These are phyloP conservation scores for Cicer yamashitae DNA, from an alignment of 306 rosid species.

Conservation along the genomic window DNA sequence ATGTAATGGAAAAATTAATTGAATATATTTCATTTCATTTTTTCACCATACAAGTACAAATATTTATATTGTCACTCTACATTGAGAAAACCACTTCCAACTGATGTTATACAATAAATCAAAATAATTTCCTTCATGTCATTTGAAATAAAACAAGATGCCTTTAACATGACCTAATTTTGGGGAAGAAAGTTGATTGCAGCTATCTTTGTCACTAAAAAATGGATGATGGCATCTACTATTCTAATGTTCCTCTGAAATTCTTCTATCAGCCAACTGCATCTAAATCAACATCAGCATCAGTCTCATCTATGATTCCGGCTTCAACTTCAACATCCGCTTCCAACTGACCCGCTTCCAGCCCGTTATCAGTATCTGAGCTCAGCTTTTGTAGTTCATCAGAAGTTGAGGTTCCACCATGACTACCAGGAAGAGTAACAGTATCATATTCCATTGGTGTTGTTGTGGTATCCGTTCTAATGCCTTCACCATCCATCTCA, in stretches of 20 bases:
- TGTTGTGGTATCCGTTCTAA: conserved; percentile 58
- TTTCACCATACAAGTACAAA: conserved; percentile 18
- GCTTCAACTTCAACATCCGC: conserved; percentile 82
- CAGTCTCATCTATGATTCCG: conserved; percentile 82
- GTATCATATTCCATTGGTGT: conserved; percentile 71
- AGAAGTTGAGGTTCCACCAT: conserved; percentile 63
- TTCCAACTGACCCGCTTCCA: conserved; percentile 86
- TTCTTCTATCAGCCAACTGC: conserved; percentile 55
- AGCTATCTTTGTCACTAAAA: conserved; percentile 15
- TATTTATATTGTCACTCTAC: conserved; percentile 14
- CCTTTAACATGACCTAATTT: neutral
- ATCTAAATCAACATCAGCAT: conserved; percentile 78
- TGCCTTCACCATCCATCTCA: conserved; percentile 78
- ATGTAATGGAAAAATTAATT: conserved; percentile 11
- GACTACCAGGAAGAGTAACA: conserved; percentile 54
- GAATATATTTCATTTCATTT: neutral
- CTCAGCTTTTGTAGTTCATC: conserved; percentile 84
- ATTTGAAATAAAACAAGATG: neutral
- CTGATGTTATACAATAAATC: neutral
- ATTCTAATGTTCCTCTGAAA: conserved; percentile 27
- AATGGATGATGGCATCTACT: conserved; percentile 19
- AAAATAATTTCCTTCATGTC: conserved; percentile 3
- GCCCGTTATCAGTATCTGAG: conserved; percentile 79
- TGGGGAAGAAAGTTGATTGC: conserved; percentile 27
- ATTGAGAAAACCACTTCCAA: neutral